Conservation (phyloP, 1,284 basidiomycete species). For the Serendipita sp. region DNA sequence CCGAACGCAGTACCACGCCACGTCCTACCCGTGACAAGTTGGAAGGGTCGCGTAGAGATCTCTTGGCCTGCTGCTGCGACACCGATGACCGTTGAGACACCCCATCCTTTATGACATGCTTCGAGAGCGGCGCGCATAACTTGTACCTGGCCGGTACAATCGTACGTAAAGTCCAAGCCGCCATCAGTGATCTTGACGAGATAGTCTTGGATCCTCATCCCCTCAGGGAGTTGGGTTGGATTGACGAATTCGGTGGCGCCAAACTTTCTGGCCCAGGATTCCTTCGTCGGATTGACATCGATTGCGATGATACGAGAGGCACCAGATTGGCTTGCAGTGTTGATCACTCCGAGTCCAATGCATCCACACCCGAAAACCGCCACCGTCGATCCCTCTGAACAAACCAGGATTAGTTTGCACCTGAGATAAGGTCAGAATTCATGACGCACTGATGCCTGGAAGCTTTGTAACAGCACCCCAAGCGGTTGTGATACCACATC, state of each 20-base stretch:
- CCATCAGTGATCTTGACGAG: slow-evolving; percentile 92
- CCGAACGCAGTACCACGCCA: slow-evolving; percentile 97
- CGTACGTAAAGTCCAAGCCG: slow-evolving; percentile 94
- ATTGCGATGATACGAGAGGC: slow-evolving; percentile 85
- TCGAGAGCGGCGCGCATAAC: slow-evolving; percentile 96
- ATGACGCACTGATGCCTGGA: slow-evolving; percentile 52
- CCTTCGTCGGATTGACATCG: slow-evolving; percentile 79
- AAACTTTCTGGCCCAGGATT: slow-evolving; percentile 83
- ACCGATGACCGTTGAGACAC: slow-evolving; percentile 87
- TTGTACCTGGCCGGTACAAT: slow-evolving; percentile 86
- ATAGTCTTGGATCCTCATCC: slow-evolving; percentile 75
- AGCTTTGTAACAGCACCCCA: slow-evolving; percentile 81
- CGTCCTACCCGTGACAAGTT: slow-evolving; percentile 60
- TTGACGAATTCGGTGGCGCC: slow-evolving; percentile 97
- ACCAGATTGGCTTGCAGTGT: slow-evolving; percentile 66
- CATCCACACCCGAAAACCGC: slow-evolving; percentile 95
- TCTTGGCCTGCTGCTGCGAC: slow-evolving; percentile 95
- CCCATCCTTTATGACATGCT: slow-evolving; percentile 99
- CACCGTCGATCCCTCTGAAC: slow-evolving; percentile 64
- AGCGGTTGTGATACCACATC: slow-evolving; percentile 96
- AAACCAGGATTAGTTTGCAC: slow-evolving; percentile 1
- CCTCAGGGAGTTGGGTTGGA: slow-evolving; percentile 60
- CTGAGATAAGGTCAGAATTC: not conserved
- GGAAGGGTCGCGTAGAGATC: slow-evolving; percentile 76
- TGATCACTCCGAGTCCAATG: slow-evolving; percentile 86